Evolutionary conservation across 805 yeast genomes (phyloP), one percentile per base, ranked within the genome.

Genomic region (Wickerhamiella dianesei): DNA sequence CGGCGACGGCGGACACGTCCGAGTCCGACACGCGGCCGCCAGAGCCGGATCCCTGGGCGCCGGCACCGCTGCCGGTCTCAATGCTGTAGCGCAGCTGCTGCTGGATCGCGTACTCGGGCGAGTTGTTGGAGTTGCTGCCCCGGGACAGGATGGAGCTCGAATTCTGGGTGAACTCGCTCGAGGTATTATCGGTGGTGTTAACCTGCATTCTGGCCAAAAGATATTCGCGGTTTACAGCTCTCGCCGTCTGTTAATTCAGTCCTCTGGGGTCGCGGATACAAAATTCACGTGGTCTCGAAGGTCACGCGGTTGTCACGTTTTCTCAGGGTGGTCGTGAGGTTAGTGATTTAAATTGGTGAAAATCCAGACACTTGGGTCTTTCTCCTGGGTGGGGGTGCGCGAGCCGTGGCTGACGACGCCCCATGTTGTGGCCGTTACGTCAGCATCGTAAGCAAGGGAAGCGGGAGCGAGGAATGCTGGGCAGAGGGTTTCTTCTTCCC

Each of bases 61-160:
- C 39, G 19, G 19, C 17, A 8, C 17, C 39, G 19, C 17, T 36
- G 6, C 39, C 39, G 17, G 39, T 9, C 8, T 17, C 39, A 18
- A 39, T 21, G 25, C 17, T 18, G 25, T 39, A 39, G n/a, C 16
- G 41, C 21, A 39, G 16, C 21, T 18, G 25, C 18, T 39, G 41
- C 18, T 39, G 41, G 14, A 39, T 12, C 41, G 41, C 25, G 41
- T 39, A 39, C 25, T 39, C 41, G 12, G 32, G 32, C 32, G 32
- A 25, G 32, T 25, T 25, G 32, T 25, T 25, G 12, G 9, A 6
- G 32, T 25, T 25, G 32, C 12, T 25, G 9, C 9, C 6, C 12
- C 32, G 6, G 9, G 32, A 25, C 32, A 25, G 12, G 32, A 25
- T 25, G 9, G 32, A 25, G 32, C 32, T 12, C 32, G 32, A 25